Conservation (phyloP, 2,329 filamentous ascomycete species). For the Epichloe hybrida region DNA sequence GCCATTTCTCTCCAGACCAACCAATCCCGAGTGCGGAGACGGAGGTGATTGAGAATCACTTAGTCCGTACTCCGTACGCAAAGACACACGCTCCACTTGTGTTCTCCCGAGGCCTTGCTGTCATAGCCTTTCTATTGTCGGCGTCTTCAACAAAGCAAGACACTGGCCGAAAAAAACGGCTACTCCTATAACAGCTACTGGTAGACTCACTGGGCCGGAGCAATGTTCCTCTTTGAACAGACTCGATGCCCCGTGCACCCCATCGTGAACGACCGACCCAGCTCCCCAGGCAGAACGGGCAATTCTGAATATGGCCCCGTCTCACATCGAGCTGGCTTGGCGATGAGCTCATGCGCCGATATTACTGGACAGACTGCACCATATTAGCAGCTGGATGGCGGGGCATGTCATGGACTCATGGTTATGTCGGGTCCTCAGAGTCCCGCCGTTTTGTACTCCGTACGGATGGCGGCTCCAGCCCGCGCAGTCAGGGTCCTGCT, state of each 20-base stretch:
- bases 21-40: neutral
- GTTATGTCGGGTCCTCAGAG: neutral
- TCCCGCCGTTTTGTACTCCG: neutral
- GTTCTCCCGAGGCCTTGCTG: neutral
- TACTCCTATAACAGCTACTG: no score
- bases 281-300: no score
- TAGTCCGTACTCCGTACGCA: no score
- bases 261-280: neutral
- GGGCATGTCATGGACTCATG: neutral
- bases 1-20: neutral
- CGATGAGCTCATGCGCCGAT: no score
- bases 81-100: neutral
- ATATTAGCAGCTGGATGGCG: neutral
- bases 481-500: neutral
- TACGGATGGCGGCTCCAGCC: neutral
- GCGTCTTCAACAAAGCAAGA: neutral
- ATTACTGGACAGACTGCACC: neutral
- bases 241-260: neutral
- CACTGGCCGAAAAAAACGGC: constrained; percentile 1
- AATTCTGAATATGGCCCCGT: neutral
- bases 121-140: neutral
- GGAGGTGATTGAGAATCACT: no score
- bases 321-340: neutral
- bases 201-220: neutral
- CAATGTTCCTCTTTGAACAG: neutral